Evolutionary conservation across 805 yeast genomes (phyloP).

Genomic region (Candida xiaguanensis): DNA sequence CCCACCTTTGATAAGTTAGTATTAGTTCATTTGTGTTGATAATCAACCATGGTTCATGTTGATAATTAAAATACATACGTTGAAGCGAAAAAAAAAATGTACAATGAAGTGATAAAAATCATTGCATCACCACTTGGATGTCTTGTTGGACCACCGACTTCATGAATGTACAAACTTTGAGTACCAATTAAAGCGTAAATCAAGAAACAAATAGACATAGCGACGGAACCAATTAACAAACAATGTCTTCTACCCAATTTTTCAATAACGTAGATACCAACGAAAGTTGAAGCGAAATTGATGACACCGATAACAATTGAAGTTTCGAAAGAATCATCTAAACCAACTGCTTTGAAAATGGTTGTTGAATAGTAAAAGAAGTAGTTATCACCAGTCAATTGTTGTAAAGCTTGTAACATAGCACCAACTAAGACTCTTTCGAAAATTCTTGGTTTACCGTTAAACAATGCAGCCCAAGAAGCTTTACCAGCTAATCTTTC

Average conservation of each 20-base stretch:
- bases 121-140: slow-evolving; percentile 56
- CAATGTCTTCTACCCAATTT: slow-evolving; percentile 46
- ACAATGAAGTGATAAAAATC: slow-evolving; percentile 63
- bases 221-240: slow-evolving; percentile 40
- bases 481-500: slow-evolving; percentile 64
- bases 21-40: too few species aligned
- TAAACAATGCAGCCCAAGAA: slow-evolving; percentile 58
- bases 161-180: slow-evolving; percentile 34
- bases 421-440: slow-evolving; percentile 56
- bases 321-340: slow-evolving; percentile 51
- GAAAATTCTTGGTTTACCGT: slow-evolving; percentile 61
- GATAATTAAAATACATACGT: too few species aligned
- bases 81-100: slow-evolving; percentile 41
- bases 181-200: slow-evolving; percentile 61
- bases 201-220: slow-evolving; percentile 54
- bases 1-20: too few species aligned
- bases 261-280: slow-evolving; percentile 50
- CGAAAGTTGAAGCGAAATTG: slow-evolving; percentile 52
- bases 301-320: slow-evolving; percentile 53
- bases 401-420: slow-evolving; percentile 56
- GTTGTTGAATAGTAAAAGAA: slow-evolving; percentile 61
- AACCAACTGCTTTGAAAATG: slow-evolving; percentile 48
- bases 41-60: too few species aligned
- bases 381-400: slow-evolving; percentile 56
- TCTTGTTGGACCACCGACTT: slow-evolving; percentile 26